Conservation (phyloP, 192 early-diverging fungal species). For the Linnemannia exigua region DNA sequence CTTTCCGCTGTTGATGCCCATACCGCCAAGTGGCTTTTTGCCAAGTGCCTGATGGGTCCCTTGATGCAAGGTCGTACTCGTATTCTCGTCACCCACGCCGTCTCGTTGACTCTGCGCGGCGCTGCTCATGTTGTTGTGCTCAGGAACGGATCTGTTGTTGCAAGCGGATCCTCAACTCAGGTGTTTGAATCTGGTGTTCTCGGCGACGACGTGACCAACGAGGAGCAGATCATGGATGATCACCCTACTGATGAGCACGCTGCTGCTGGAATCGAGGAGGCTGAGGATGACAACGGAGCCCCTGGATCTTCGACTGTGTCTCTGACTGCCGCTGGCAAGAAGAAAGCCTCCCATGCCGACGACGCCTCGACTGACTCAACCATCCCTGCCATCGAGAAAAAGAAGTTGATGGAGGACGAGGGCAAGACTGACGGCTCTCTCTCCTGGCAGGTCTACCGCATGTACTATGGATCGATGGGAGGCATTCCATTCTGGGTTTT, state of each 20-base stretch:
- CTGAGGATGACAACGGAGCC: constrained; percentile 38
- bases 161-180: constrained; percentile 64
- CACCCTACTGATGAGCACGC: constrained; percentile 34
- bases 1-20: constrained; percentile 77
- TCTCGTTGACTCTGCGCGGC: constrained; percentile 71
- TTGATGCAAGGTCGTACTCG: constrained; percentile 86
- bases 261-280: constrained; percentile 35
- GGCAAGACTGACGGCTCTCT: constrained; percentile 88
- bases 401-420: constrained; percentile 85
- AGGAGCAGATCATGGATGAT: constrained; percentile 54
- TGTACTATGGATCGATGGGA: constrained; percentile 82
- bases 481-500: constrained; percentile 72
- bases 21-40: constrained; percentile 69
- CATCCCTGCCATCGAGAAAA: constrained; percentile 55
- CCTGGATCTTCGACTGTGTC: constrained; percentile 27
- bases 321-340: constrained; percentile 44
- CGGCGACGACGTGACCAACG: constrained; percentile 56
- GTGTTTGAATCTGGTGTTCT: constrained; percentile 65
- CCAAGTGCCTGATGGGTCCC: constrained; percentile 73
- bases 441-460: constrained; percentile 78
- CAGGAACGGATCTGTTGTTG: constrained; percentile 69
- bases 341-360: constrained; percentile 39
- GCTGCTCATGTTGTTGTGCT: constrained; percentile 74
- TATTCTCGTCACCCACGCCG: constrained; percentile 94
- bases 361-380: constrained; percentile 64